These are phyloP conservation scores for Puccinia horiana DNA, from an alignment of 1,284 basidiomycete species.

Conservation along the genomic window DNA sequence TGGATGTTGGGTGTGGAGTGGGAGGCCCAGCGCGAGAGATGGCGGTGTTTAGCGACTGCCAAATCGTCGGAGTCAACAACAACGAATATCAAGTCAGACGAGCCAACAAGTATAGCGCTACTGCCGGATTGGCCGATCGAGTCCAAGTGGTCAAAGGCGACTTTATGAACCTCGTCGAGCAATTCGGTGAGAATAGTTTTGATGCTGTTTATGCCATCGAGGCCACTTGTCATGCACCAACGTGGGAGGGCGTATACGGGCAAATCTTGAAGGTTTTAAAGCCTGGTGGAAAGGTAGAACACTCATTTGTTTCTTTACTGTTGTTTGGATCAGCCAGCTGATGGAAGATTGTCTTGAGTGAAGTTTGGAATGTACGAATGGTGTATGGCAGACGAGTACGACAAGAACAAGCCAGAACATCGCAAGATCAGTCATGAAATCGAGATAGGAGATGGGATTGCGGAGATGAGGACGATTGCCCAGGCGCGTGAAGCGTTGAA, in stretches of 20 bases:
- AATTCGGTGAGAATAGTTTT: conserved; percentile 47
- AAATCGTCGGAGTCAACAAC: conserved; percentile 90
- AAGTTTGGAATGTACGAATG: conserved; percentile 98
- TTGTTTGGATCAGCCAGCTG: neutral
- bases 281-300: conserved; percentile 40
- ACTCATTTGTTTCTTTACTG: neutral
- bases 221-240: conserved; percentile 47
- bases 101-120: conserved; percentile 78
- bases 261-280: conserved; percentile 47
- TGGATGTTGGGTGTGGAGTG: conserved; percentile 97
- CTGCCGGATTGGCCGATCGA: conserved; percentile 74
- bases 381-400: conserved; percentile 97
- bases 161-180: conserved; percentile 44
- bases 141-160: conserved; percentile 72
- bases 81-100: conserved; percentile 92
- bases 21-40: conserved; percentile 97
- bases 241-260: conserved; percentile 45
- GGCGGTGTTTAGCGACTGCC: conserved; percentile 83
- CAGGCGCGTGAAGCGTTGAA: conserved; percentile 76
- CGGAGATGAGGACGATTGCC: conserved; percentile 85
- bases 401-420: conserved; percentile 81
- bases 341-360: conserved; percentile 23
- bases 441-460: conserved; percentile 86
- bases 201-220: conserved; percentile 50
- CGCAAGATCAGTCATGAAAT: conserved; percentile 80